Conservation (phyloP, 1,284 basidiomycete species). For the Taiwanofungus camphoratus region DNA sequence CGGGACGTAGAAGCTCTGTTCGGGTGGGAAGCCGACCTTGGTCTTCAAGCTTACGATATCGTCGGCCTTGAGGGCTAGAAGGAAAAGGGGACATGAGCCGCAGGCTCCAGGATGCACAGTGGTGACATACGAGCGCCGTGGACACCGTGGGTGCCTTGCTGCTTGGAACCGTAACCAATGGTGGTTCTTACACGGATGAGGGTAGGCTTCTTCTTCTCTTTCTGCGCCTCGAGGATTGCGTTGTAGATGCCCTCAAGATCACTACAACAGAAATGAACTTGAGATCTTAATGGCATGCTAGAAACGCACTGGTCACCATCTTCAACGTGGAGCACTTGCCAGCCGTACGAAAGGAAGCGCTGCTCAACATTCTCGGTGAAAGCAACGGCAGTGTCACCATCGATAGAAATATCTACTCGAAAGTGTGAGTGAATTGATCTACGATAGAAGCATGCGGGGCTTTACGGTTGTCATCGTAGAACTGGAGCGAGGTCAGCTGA, state of each 20-base stretch:
- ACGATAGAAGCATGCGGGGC: slow-evolving; percentile 8
- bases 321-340: slow-evolving; percentile 86
- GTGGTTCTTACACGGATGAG: slow-evolving; percentile 85
- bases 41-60: slow-evolving; percentile 83
- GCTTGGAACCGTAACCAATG: slow-evolving; percentile 91
- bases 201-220: slow-evolving; percentile 79
- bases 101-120: neutral
- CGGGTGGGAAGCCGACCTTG: slow-evolving; percentile 81
- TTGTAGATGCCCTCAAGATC: slow-evolving; percentile 78
- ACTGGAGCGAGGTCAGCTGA: slow-evolving; percentile 32
- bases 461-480: slow-evolving; percentile 89
- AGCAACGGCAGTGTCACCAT: slow-evolving; percentile 86
- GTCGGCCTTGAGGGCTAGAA: slow-evolving; percentile 83
- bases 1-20: slow-evolving; percentile 79
- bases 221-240: slow-evolving; percentile 75
- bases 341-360: slow-evolving; percentile 88
- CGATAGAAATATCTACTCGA: slow-evolving; percentile 84
- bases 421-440: neutral
- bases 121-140: slow-evolving; percentile 76
- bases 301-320: slow-evolving; percentile 71
- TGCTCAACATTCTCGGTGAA: slow-evolving; percentile 93
- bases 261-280: slow-evolving; percentile 30
- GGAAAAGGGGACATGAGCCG: neutral
- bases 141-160: slow-evolving; percentile 89
- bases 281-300: neutral